Base-by-base conservation (phyloP, 768 basidiomycete genomes). In the Kwoniella sp. region DNA sequence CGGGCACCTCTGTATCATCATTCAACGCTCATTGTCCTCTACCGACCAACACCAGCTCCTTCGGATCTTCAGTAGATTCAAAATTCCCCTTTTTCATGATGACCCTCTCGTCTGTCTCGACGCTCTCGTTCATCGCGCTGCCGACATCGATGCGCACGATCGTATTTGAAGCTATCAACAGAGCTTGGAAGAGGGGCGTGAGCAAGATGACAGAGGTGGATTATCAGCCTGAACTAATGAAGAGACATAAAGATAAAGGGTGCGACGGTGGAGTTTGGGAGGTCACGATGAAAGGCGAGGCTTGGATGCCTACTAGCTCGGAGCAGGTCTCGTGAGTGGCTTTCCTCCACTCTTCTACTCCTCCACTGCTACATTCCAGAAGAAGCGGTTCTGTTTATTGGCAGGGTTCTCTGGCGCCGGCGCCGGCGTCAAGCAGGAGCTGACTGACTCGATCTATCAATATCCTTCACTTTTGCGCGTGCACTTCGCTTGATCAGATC, bases 181-280 rank as follows among this genome's bases (percentile, higher is more conserved):
- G 47, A 27, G 65, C 72, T 5, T 76, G 74, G 74, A 62, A 54
- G 27, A 68, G 58, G 47, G 74, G 74, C 8, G 63, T 73, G 2
- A 52, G 29, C 25, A 70, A 69, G 58, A 64, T 61, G 1, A 26
- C 44, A n/a, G 54, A 73, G 30, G 72, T 76, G 19, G 72, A 72
- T 2, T 76, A 76, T 60, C 61, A 60, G 22, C 64, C 72, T 7
- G 74, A 73, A 50, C 50, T 76, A 48, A 71, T 70, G 72, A 65
- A 63, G 62, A 59, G 52, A 44, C 72, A 73, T 54, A 66, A 63
- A 48, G 74, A 76, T 17, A 69, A 65, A 36, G 72, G 74, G 6
- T 71, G 72, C 53, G 72, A 76, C 26, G 67, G 68, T 19, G 74
- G 74, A 6, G 74, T 76, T 2, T 76, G 74, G 74, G 72, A 76